Base-by-base conservation (phyloP, 352 stramenopile species). In the Aphanomyces stellatus region DNA sequence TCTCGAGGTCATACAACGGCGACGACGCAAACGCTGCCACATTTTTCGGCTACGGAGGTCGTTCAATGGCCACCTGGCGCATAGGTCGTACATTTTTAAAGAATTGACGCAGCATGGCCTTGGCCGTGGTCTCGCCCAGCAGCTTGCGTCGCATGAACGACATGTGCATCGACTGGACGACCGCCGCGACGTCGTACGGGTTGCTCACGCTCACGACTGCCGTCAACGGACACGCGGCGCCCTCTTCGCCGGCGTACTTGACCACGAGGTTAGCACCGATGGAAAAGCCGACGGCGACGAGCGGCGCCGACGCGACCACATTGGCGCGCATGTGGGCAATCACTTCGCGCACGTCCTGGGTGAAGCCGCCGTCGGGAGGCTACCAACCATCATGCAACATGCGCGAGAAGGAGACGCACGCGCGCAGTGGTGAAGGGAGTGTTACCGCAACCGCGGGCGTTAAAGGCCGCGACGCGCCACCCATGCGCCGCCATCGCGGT, bases 381-480 rank as follows among this genome's bases (percentile, higher is more conserved):
- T 43, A 10, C 55, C 33, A 51, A 28, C 6, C 1, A 6, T 35
- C 13, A 35, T 5, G 22, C 11, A 5, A 33, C 15, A 60, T 17
- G 22, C 15, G 8, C 4, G 40, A 19, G 37, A 46, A 46, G n/a
- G 11, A 46, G n/a, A n/a, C 37, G 37, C n/a, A 46, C 51, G 15
- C 80, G 71, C 0, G 79, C 65, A 19, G 77, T 88, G 19, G 65
- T 78, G 15, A 91, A 53, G 0, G 80, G 81, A 17, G 83, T 90
- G 27, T 76, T 69, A 3, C 77, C 79, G 28, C 83, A 91, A 24
- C 80, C 81, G 31, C 81, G 75, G n/a, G 83, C 78, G 53, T 90
- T 91, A 46, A 89, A 55, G 62, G 89, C 83, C 41, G 89, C 80
- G 62, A 77, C 82, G 51, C 89, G 83, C 80, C 79, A 91, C 17